Percentiles rank a stretch among this genome's conserved stretches.
phyloP scores from a whole-genome alignment of 768 basidiomycete genomes.

The Astraeus odoratus region DNA sequence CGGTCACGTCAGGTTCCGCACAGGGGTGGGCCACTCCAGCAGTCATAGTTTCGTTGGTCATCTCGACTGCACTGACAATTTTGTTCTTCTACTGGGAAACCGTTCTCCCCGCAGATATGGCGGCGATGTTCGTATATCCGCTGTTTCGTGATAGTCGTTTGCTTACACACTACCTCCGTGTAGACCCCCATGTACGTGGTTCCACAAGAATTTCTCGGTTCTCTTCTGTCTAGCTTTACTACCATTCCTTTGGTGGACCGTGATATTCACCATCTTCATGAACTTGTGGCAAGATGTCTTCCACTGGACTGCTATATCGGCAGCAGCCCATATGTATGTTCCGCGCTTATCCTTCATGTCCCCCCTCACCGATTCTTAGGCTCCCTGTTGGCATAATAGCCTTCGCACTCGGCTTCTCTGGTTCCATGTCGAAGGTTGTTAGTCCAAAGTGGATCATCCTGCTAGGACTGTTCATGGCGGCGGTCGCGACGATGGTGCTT shows the following conservation, averaged over 20 bases:
- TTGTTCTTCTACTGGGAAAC: constrained; percentile 50
- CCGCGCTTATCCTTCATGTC: background rate
- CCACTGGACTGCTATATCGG: constrained; percentile 34
- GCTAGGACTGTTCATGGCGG: constrained; percentile 31
- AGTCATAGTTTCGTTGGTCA: constrained; percentile 40
- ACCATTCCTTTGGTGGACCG: constrained; percentile 38
- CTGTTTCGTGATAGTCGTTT: background rate
- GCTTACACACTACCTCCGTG: background rate
- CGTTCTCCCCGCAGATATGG: constrained; percentile 30
- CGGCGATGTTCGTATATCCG: constrained; percentile 32
- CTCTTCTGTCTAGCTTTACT: constrained; percentile 32
- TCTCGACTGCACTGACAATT: constrained; percentile 34
- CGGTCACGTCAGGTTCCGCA: constrained; percentile 40
- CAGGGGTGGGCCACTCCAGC: constrained; percentile 41
- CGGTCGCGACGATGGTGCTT: constrained; percentile 35
- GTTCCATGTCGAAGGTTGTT: constrained; percentile 30
- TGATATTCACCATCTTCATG: constrained; percentile 28
- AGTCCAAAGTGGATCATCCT: constrained; percentile 42
- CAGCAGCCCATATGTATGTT: constrained; percentile 34
- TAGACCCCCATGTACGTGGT: constrained; percentile 39
- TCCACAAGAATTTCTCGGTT: constrained; percentile 34
- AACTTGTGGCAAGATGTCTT: constrained; percentile 37
- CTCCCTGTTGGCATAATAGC: constrained; percentile 36
- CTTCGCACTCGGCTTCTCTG: constrained; percentile 32
- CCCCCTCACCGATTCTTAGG: constrained; percentile 17